These are phyloP conservation scores for Acanthamoeba royreba DNA, from an alignment of 208 protist genomes.

Conservation along the genomic window DNA sequence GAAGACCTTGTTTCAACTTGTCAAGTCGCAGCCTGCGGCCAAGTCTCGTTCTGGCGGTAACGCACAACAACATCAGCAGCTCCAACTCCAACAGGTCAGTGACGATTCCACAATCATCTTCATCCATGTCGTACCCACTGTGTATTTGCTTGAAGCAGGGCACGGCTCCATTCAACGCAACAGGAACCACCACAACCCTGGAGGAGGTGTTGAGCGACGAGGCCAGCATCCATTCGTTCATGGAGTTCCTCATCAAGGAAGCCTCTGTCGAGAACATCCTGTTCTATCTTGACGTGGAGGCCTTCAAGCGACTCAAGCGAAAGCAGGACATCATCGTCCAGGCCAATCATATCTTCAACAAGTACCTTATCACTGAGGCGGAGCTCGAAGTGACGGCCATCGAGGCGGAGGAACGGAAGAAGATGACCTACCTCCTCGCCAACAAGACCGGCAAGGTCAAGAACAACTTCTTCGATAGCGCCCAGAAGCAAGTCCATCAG, in stretches of 20 bases:
- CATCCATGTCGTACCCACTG: neutral
- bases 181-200: neutral
- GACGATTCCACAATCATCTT: neutral
- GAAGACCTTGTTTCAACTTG: neutral
- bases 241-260: neutral
- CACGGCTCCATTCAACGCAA: too few relatives aligned
- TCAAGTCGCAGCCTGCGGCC: neutral
- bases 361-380: conserved; percentile 12
- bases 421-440: neutral
- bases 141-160: neutral
- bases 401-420: conserved; percentile 24
- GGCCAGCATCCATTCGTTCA: neutral
- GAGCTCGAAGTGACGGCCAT: neutral
- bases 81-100: neutral
- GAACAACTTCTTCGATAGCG: conserved; percentile 1
- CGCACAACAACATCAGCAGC: neutral
- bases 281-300: conserved; percentile 11
- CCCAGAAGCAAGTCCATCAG: neutral
- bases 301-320: conserved; percentile 17
- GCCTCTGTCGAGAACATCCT: neutral
- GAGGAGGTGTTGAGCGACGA: neutral
- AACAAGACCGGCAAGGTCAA: conserved; percentile 34
- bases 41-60: neutral
- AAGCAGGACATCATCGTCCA: conserved; percentile 23
- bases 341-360: conserved; percentile 12